A percentile compares a stretch with the other conserved stretches of the same genome.
Evolutionary conservation across 768 basidiomycete species (phyloP).

Genomic region (Tulasnella sp.): DNA sequence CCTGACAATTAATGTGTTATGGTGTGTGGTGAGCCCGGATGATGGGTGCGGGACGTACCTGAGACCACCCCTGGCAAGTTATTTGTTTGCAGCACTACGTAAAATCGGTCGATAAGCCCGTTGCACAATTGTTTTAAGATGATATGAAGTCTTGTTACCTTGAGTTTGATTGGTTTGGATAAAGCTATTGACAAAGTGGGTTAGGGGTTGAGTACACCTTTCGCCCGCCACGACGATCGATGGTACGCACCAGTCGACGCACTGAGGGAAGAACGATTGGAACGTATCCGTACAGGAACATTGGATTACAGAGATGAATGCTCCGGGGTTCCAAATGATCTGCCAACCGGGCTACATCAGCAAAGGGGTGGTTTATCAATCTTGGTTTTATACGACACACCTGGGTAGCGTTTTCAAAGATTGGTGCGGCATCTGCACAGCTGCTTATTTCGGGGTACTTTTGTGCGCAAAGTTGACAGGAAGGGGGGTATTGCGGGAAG

Average conservation of each 20-base stretch:
- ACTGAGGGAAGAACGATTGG: constrained; percentile 43
- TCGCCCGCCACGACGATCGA: not conserved
- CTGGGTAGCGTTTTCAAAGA: constrained; percentile 43
- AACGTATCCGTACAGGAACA: constrained; percentile 47
- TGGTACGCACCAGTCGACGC: constrained; percentile 45
- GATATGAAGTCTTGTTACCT: not conserved
- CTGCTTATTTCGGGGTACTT: constrained; percentile 42
- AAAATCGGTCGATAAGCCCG: not conserved
- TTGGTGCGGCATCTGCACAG: constrained; percentile 46
- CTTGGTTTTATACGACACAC: constrained; percentile 26
- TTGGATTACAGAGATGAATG: constrained; percentile 48
- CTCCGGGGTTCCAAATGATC: constrained; percentile 53
- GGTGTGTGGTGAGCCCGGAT: not conserved
- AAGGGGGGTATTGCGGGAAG: constrained; percentile 44
- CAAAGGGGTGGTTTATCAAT: not conserved
- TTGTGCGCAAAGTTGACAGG: constrained; percentile 45
- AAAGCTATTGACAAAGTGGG: constrained; percentile 32
- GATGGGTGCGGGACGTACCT: constrained; percentile 21
- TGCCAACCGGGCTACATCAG: constrained; percentile 21
- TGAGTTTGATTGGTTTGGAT: constrained; percentile 44
- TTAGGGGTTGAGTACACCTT: not conserved
- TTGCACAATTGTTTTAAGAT: not conserved
- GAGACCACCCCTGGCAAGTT: constrained; percentile 38
- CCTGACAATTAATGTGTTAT: not conserved
- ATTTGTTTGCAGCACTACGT: constrained; percentile 33